phyloP scores from a whole-genome alignment of 108 stramenopile species.

The Epipyxis sp. region DNA sequence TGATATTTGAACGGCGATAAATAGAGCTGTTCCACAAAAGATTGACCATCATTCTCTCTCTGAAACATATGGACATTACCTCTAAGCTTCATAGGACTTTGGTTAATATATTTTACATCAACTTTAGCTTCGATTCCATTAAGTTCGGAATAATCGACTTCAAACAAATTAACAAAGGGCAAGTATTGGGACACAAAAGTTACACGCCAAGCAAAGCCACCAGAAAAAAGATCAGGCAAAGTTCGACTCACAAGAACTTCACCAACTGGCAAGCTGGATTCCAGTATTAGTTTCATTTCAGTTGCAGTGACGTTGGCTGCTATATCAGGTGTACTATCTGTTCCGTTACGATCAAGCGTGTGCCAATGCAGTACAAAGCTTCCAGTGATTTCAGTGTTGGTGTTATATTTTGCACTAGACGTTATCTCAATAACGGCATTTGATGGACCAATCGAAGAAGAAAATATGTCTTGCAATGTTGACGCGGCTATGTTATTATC shows the following conservation, averaged over 20 bases:
- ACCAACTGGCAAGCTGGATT: background rate
- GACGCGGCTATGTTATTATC: background rate
- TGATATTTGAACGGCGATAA: conserved; percentile 5
- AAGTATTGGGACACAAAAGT: conserved; percentile 6
- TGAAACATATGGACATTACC: conserved; percentile 3
- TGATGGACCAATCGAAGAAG: no score
- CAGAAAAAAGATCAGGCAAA: background rate
- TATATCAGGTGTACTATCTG: background rate
- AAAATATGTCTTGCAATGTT: no score
- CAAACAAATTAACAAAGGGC: background rate
- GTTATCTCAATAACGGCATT: no score
- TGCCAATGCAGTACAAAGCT: background rate
- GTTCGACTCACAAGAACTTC: conserved; percentile 5
- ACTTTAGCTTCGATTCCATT: conserved; percentile 15
- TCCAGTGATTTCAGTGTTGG: background rate
- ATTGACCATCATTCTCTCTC: background rate
- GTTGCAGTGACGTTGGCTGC: conserved; percentile 1
- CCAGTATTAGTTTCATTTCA: conserved; percentile 11
- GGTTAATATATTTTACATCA: background rate
- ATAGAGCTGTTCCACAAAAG: conserved; percentile 19
- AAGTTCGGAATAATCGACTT: background rate
- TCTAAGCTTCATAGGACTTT: background rate
- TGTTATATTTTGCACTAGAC: no score
- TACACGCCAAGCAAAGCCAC: conserved; percentile 5
- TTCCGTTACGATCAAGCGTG: background rate